Percentiles rank a stretch among this genome's conserved stretches.
phyloP scores from a whole-genome alignment of 192 early-diverging fungal genomes.

The Podila minutissima region DNA sequence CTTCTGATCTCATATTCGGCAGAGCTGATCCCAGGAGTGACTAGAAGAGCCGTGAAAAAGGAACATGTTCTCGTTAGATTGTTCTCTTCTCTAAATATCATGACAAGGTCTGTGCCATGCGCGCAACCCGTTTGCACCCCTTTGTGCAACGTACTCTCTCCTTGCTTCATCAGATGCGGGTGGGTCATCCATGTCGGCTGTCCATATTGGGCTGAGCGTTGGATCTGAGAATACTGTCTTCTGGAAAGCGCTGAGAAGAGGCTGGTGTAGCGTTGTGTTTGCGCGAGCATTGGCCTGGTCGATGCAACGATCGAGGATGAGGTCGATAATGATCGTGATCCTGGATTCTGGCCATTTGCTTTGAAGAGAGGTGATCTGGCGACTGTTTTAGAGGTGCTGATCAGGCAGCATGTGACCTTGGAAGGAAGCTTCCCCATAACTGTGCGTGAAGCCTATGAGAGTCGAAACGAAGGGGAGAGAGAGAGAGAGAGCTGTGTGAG shows the following conservation, averaged over 20 bases:
- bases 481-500: too few species aligned
- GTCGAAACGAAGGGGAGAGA: too few species aligned
- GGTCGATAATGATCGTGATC: neutral
- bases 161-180: constrained; percentile 79
- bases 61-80: constrained; percentile 3
- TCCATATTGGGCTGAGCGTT: constrained; percentile 57
- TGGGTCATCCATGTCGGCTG: constrained; percentile 88
- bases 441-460: too few species aligned
- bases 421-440: neutral
- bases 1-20: constrained; percentile 85
- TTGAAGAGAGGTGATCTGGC: constrained; percentile 3
- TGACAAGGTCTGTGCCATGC: too few species aligned
- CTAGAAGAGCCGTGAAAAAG: constrained; percentile 40
- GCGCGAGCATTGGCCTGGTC: neutral
- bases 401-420: neutral
- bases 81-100: too few species aligned
- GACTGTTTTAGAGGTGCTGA: neutral
- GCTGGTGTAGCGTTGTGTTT: neutral
- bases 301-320: too few species aligned
- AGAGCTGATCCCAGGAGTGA: constrained; percentile 80
- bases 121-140: too few species aligned
- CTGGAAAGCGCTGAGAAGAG: neutral
- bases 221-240: constrained; percentile 1
- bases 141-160: constrained; percentile 63
- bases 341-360: neutral